A percentile compares a stretch with the other conserved stretches of the same genome.
Evolutionary conservation across 2,329 filamentous ascomycete species (phyloP).

Genomic region (Xenoacremonium recifei): DNA sequence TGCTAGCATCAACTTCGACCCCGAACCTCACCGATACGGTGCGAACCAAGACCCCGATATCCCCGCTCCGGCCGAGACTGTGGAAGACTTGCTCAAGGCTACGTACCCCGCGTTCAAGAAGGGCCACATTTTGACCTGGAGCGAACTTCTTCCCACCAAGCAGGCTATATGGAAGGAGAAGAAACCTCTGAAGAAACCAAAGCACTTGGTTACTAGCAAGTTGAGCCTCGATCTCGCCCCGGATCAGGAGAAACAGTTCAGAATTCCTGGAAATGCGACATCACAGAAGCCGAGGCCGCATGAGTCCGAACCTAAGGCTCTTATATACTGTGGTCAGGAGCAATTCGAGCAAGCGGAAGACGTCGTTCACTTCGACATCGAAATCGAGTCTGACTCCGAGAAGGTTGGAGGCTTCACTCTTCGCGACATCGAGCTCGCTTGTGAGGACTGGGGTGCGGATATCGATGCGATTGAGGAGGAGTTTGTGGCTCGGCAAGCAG

Average conservation of each 20-base stretch:
- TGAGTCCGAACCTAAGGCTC: constrained; percentile 47
- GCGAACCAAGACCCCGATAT: constrained; percentile 61
- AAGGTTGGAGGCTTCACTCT: constrained; percentile 72
- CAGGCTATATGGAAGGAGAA: constrained; percentile 77
- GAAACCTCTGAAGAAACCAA: constrained; percentile 74
- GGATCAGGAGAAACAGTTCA: constrained; percentile 85
- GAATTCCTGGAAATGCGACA: constrained; percentile 62
- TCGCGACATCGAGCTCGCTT: constrained; percentile 80
- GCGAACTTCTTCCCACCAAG: constrained; percentile 79
- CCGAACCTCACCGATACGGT: constrained; percentile 41
- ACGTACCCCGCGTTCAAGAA: constrained; percentile 80
- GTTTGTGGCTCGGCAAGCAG: constrained; percentile 31
- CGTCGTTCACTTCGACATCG: constrained; percentile 43
- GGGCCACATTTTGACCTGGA: constrained; percentile 73
- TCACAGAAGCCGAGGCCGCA: constrained; percentile 53
- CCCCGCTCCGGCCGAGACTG: constrained; percentile 68
- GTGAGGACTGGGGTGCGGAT: constrained; percentile 77
- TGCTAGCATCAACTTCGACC: constrained; percentile 47
- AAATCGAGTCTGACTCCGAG: constrained; percentile 58
- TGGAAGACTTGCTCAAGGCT: constrained; percentile 73
- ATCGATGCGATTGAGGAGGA: constrained; percentile 48
- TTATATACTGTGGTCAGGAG: constrained; percentile 45
- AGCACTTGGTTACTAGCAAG: constrained; percentile 82
- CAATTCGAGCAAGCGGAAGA: constrained; percentile 34
- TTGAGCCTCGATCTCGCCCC: constrained; percentile 80